Evolutionary conservation across 2,329 filamentous ascomycete genomes (phyloP).

Genomic region (Fusarium marasasianum): DNA sequence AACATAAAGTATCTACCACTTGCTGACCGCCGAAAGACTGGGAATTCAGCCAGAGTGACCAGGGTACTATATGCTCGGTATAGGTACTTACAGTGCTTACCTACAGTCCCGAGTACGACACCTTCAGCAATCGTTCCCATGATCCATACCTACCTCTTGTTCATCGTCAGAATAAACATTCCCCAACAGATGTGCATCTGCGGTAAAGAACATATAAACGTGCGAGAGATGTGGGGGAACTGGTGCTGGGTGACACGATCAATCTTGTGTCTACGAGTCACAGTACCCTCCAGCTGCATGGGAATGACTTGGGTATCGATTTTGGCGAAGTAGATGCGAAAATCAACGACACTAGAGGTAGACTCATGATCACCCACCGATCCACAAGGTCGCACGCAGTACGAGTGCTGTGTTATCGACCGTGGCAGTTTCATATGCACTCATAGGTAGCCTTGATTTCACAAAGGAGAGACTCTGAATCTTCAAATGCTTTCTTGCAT

Average conservation of each 20-base stretch:
- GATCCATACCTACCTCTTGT: background rate
- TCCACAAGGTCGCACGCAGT: slow-evolving; percentile 13
- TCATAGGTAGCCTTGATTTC: background rate
- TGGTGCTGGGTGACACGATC: slow-evolving; percentile 16
- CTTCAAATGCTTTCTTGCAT: background rate
- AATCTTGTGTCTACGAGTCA: slow-evolving; percentile 16
- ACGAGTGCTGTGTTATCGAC: slow-evolving; percentile 18
- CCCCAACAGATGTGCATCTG: background rate
- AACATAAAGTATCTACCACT: background rate
- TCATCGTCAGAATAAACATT: background rate
- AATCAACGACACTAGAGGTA: background rate
- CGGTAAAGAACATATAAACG: background rate
- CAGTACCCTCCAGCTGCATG: background rate
- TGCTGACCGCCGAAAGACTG: background rate
- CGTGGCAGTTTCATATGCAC: background rate
- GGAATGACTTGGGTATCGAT: background rate
- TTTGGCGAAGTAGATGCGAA: background rate
- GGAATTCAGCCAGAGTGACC: background rate
- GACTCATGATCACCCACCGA: slow-evolving; percentile 4
- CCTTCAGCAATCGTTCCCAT: background rate
- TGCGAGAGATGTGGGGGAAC: background rate
- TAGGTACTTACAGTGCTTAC: background rate
- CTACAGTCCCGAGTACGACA: slow-evolving; percentile 13
- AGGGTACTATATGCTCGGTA: background rate
- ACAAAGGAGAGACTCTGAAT: background rate